A percentile compares a stretch with the other conserved stretches of the same genome.
Conservation (phyloP, 805 yeast genomes). For the Yarrowia porcina region DNA sequence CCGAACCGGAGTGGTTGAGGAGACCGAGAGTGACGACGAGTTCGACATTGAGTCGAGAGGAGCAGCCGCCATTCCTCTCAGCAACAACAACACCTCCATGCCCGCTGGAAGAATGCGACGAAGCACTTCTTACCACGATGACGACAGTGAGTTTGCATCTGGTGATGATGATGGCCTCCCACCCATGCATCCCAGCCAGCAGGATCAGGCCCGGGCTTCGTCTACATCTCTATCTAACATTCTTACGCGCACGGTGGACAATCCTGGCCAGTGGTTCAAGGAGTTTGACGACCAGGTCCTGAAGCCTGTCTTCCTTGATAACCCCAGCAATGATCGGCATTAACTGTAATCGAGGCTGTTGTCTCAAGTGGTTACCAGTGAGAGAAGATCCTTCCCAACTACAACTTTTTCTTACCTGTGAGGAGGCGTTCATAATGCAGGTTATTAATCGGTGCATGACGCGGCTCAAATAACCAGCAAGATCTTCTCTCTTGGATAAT, state of each 20-base stretch:
- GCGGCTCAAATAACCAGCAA: not conserved
- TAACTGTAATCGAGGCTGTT: not conserved
- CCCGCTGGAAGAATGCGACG: constrained; percentile 14
- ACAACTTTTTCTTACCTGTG: not conserved
- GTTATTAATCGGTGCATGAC: not conserved
- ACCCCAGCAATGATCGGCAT: constrained; percentile 28
- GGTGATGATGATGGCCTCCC: constrained; percentile 39
- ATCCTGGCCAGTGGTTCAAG: constrained; percentile 86
- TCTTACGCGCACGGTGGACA: constrained; percentile 47
- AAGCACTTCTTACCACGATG: constrained; percentile 30
- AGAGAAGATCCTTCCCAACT: no score
- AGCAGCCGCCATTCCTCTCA: constrained; percentile 14
- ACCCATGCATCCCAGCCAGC: constrained; percentile 34
- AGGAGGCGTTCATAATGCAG: not conserved
- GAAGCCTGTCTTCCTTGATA: constrained; percentile 83
- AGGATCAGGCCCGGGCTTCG: constrained; percentile 27
- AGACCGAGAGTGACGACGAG: constrained; percentile 85
- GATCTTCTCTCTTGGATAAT: not conserved
- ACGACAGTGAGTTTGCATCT: constrained; percentile 39
- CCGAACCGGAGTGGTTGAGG: constrained; percentile 84
- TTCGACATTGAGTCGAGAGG: constrained; percentile 69
- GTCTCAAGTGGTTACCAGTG: not conserved
- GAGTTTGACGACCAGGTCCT: constrained; percentile 90
- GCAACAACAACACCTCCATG: not conserved
- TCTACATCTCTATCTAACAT: constrained; percentile 32